Conservation (phyloP, 768 basidiomycete genomes). For the Hemileccinum impolitum region DNA sequence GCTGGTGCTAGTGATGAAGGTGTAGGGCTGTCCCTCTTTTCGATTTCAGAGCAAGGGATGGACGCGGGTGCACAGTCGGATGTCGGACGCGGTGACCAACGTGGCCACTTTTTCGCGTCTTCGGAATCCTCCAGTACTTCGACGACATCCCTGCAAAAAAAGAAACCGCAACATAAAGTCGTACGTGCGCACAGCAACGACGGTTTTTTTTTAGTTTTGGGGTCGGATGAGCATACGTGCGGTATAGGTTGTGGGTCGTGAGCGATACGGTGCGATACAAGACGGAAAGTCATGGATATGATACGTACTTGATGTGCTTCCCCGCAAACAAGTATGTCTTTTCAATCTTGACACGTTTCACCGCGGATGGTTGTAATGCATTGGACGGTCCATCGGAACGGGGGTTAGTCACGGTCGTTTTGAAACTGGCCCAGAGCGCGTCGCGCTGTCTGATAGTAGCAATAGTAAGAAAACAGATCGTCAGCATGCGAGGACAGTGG, state of each 20-base stretch:
- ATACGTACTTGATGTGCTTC: slow-evolving; percentile 64
- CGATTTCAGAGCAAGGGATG: not conserved
- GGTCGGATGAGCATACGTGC: too few relatives aligned
- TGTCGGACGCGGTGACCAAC: slow-evolving; percentile 33
- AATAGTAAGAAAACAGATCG: slow-evolving; percentile 35
- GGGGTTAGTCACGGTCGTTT: slow-evolving; percentile 49
- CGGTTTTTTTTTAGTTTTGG: too few relatives aligned
- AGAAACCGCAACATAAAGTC: not conserved
- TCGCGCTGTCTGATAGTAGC: slow-evolving; percentile 48
- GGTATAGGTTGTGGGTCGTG: not conserved
- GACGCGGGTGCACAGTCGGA: slow-evolving; percentile 4
- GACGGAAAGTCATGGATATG: not conserved
- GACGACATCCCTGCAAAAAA: slow-evolving; percentile 59
- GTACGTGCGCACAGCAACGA: not conserved
- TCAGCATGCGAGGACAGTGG: not conserved
- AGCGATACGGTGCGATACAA: not conserved
- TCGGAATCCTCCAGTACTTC: slow-evolving; percentile 70
- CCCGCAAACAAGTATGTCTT: slow-evolving; percentile 75
- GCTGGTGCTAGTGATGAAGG: not conserved
- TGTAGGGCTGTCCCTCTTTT: not conserved
- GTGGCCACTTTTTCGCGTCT: slow-evolving; percentile 76
- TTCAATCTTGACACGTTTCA: slow-evolving; percentile 59
- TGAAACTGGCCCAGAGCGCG: slow-evolving; percentile 65
- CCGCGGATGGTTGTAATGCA: slow-evolving; percentile 16
- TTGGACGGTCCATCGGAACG: slow-evolving; percentile 1